Evolutionary conservation across 1,284 basidiomycete genomes (phyloP), one percentile per base, ranked within the genome.

Genomic region (Sparassis latifolia): DNA sequence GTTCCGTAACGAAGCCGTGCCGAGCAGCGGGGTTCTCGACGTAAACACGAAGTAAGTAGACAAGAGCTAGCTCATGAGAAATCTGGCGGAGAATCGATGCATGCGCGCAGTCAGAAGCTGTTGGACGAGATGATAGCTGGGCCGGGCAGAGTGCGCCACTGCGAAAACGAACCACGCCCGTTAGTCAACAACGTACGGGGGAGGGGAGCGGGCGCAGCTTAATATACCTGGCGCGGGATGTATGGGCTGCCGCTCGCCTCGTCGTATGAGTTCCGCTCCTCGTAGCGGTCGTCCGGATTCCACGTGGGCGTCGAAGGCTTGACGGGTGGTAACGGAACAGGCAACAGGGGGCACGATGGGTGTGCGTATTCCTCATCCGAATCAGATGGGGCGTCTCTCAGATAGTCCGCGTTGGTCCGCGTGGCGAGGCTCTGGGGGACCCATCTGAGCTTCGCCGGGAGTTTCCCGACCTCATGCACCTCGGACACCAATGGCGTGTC

Each of bases 401-500:
- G 61, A 54, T 61, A 61, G 47, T 63, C 64, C 43, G 62, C 58
- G 47, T 65, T 63, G 33, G 66, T 62, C 50, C 69, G 53, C 46
- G 68, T 55, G 50, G 62, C 49, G 55, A 66, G 57, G 55, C 67
- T 70, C 50, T 71, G 72, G 30, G 67, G 68, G 44, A 76, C 71
- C 73, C 74, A 77, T 45, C 69, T 65, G 47, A 70, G 68, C 56
- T 69, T 74, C 30, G 66, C 56, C 12, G 74, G 74, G 39, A 68
- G 65, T 56, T 56, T 66, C 42, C 69, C 70, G 27, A 63, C 58
- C 52, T 75, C 71, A 37, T 73, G 70, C 39, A 73, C 72, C 37
- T 69, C 66, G 42, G 71, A 68, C 10, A 71, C 70, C 38, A 75
- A 57, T 47, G 74, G 75, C 12, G 70, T 66, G 45, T 76, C 74